A percentile compares a stretch with the other conserved stretches of the same genome.
These are phyloP conservation scores for Rhodotorula sp. DNA, from an alignment of 1,284 basidiomycete species.

Conservation along the genomic window DNA sequence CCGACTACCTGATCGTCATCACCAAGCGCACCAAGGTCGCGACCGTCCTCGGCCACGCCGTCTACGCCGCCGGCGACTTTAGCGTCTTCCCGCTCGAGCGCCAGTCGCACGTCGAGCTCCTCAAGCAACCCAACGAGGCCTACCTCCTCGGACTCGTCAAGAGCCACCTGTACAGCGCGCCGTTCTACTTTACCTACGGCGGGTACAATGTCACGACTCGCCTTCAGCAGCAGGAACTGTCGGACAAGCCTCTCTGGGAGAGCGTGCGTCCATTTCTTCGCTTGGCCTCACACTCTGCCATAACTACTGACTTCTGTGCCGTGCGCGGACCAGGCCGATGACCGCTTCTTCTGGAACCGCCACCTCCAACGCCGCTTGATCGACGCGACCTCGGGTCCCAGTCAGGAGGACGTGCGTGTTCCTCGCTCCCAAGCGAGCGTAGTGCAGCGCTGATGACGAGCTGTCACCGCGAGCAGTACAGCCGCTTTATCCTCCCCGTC, in stretches of 20 bases:
- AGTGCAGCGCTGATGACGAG: background rate
- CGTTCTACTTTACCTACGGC: constrained; percentile 85
- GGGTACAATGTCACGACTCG: constrained; percentile 82
- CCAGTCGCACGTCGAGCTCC: constrained; percentile 63
- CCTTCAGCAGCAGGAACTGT: constrained; percentile 73
- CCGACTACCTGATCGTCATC: constrained; percentile 89
- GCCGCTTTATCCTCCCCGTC: constrained; percentile 84
- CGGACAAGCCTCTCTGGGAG: constrained; percentile 65
- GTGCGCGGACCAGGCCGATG: constrained; percentile 68
- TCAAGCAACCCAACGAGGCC: constrained; percentile 75
- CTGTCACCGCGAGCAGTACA: constrained; percentile 59
- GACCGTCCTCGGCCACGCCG: constrained; percentile 75
- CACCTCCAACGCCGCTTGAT: constrained; percentile 72
- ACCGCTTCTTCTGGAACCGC: constrained; percentile 99
- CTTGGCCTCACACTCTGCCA: background rate
- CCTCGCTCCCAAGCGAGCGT: background rate
- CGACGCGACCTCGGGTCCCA: constrained; percentile 59
- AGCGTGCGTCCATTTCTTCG: constrained; percentile 56
- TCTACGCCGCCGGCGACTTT: constrained; percentile 89
- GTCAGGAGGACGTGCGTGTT: constrained; percentile 63
- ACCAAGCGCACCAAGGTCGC: constrained; percentile 79
- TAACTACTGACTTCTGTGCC: constrained; percentile 3
- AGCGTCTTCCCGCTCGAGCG: constrained; percentile 79
- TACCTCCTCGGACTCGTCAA: constrained; percentile 83
- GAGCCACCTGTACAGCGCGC: constrained; percentile 74